Percentiles rank a stretch among this genome's conserved stretches.
Conservation (phyloP, 2,329 filamentous ascomycete genomes). For the Pestalotiopsis fici region DNA sequence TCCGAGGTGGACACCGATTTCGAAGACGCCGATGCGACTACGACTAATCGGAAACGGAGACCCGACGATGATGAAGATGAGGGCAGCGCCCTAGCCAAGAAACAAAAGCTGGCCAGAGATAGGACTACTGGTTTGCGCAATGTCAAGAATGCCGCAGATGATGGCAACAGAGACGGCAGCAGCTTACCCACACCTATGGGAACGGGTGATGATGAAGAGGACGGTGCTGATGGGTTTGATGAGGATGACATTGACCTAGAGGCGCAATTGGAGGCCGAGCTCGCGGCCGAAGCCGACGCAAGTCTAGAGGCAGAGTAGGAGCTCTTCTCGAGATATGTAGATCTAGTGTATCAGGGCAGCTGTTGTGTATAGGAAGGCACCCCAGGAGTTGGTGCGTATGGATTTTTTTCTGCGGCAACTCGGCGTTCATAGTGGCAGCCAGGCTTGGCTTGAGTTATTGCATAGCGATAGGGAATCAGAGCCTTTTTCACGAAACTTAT, state of each 20-base stretch:
- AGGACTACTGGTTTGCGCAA: slow-evolving; percentile 41
- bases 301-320: slow-evolving; percentile 14
- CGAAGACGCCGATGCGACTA: slow-evolving; percentile 27
- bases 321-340: slow-evolving; percentile 22
- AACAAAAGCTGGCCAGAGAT: slow-evolving; percentile 40
- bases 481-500: slow-evolving; percentile 13
- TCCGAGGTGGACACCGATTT: slow-evolving; percentile 23
- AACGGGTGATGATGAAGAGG: slow-evolving; percentile 43
- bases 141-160: slow-evolving; percentile 32
- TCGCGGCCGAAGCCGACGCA: slow-evolving; percentile 36
- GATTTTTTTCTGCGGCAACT: background rate
- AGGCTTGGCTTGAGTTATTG: slow-evolving; percentile 10
- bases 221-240: slow-evolving; percentile 24
- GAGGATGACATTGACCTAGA: slow-evolving; percentile 45
- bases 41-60: slow-evolving; percentile 30
- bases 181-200: slow-evolving; percentile 35
- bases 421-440: slow-evolving; percentile 1
- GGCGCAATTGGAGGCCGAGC: slow-evolving; percentile 46
- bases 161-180: slow-evolving; percentile 24
- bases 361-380: background rate
- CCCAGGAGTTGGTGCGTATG: background rate
- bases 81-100: slow-evolving; percentile 38
- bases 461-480: slow-evolving; percentile 18
- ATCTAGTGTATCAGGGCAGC: slow-evolving; percentile 17
- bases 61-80: slow-evolving; percentile 24